Conservation (phyloP, 176 grass and related monocot genomes). For the Ampelocalamus luodianensis region DNA sequence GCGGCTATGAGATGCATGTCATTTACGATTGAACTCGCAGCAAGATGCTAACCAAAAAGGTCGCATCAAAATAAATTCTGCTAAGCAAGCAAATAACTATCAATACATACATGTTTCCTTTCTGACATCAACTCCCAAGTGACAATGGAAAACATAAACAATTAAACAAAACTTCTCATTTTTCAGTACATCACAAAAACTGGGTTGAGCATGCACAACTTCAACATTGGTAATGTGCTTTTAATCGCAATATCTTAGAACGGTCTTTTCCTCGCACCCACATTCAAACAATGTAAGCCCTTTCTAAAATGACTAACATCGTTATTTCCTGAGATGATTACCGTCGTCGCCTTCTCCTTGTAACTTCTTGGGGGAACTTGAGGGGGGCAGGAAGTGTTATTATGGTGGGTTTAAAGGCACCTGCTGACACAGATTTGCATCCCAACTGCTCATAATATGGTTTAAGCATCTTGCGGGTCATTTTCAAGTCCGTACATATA, state of each 20-base stretch:
- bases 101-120: constrained; percentile 26
- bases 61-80: not conserved
- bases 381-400: constrained; percentile 75
- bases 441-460: constrained; percentile 84
- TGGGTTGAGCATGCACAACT: not conserved
- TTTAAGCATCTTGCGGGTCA: constrained; percentile 58
- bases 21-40: not conserved
- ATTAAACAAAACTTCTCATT: not conserved
- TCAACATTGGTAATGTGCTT: not conserved
- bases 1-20: not conserved
- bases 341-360: constrained; percentile 23
- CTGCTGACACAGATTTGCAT: constrained; percentile 46
- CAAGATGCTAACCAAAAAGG: not conserved
- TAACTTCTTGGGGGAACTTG: constrained; percentile 52
- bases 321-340: not conserved
- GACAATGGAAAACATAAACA: not conserved
- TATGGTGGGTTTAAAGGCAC: constrained; percentile 10
- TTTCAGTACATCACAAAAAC: constrained; percentile 23
- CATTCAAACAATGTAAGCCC: not conserved
- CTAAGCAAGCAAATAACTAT: not conserved
- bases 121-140: constrained; percentile 3
- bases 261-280: not conserved
- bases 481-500: constrained; percentile 84
- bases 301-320: not conserved
- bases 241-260: not conserved